Conservation (phyloP, 2,329 filamentous ascomycete genomes). For the Aspergillus fructus region DNA sequence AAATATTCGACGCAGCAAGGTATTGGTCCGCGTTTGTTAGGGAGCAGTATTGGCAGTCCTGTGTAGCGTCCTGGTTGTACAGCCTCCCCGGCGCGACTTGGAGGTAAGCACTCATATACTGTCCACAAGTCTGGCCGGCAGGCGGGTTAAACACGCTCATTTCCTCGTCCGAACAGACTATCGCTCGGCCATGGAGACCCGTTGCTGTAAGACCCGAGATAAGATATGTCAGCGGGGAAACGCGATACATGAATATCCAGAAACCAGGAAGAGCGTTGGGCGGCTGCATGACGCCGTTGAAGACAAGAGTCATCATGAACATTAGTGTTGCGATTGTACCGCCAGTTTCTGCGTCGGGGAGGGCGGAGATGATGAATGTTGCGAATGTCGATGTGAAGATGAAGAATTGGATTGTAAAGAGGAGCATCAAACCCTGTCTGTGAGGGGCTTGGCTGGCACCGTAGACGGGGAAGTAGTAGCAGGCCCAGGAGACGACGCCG, state of each 20-base stretch:
- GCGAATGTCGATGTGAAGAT: slow-evolving; percentile 81
- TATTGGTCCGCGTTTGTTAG: slow-evolving; percentile 42
- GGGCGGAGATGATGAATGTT: slow-evolving; percentile 71
- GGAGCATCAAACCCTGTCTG: slow-evolving; percentile 75
- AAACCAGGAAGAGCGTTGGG: slow-evolving; percentile 66
- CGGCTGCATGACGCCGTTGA: slow-evolving; percentile 69
- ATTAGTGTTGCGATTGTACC: slow-evolving; percentile 74
- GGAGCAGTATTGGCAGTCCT: slow-evolving; percentile 53
- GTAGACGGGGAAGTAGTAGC: slow-evolving; percentile 80
- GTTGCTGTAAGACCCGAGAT: slow-evolving; percentile 70
- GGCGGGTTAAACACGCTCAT: slow-evolving; percentile 65
- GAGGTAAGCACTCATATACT: slow-evolving; percentile 60
- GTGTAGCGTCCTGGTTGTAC: slow-evolving; percentile 48
- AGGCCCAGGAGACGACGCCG: slow-evolving; percentile 73
- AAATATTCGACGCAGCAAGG: slow-evolving; percentile 46
- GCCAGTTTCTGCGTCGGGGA: slow-evolving; percentile 72
- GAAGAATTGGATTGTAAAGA: slow-evolving; percentile 73
- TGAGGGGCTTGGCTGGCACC: slow-evolving; percentile 61
- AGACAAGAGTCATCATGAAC: slow-evolving; percentile 72
- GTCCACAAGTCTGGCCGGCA: slow-evolving; percentile 55
- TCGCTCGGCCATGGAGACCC: slow-evolving; percentile 65
- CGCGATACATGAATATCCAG: slow-evolving; percentile 82
- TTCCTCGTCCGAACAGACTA: slow-evolving; percentile 70
- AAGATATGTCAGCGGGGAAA: slow-evolving; percentile 81
- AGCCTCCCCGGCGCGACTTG: slow-evolving; percentile 54